Evolutionary conservation across 768 basidiomycete genomes (phyloP).

Genomic region (Chiua virens): DNA sequence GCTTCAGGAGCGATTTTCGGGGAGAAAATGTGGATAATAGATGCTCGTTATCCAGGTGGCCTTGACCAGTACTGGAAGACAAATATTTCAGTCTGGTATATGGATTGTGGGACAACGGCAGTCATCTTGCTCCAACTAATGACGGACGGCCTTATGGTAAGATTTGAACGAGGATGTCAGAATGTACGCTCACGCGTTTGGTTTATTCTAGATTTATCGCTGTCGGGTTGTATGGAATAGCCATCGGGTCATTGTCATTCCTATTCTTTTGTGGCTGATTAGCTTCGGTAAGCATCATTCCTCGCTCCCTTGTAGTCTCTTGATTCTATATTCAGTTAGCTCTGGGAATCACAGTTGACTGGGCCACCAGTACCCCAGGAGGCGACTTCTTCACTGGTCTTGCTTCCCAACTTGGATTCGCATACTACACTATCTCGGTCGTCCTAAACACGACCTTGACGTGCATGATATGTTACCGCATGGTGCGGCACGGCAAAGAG

Average conservation of each 20-base stretch:
- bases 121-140: constrained; percentile 31
- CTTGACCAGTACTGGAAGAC: constrained; percentile 27
- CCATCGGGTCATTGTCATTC: constrained; percentile 6
- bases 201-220: constrained; percentile 37
- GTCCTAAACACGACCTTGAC: constrained; percentile 8
- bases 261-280: constrained; percentile 10
- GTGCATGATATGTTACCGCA: constrained; percentile 9
- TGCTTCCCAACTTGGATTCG: background rate
- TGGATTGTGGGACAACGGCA: constrained; percentile 22
- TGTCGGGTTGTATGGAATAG: constrained; percentile 33
- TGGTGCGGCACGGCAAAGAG: background rate
- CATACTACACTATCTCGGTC: constrained; percentile 1
- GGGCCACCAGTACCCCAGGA: background rate
- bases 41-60: constrained; percentile 34
- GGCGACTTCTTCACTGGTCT: background rate
- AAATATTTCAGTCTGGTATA: constrained; percentile 18
- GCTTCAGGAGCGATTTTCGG: constrained; percentile 16
- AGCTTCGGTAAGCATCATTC: constrained; percentile 10
- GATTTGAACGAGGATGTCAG: constrained; percentile 26
- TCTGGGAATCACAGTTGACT: background rate
- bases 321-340: background rate
- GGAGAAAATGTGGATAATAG: constrained; percentile 34
- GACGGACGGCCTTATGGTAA: constrained; percentile 25
- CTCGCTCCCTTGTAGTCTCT: background rate
- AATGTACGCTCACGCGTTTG: background rate